phyloP scores from a whole-genome alignment of 73 alveolate species.

The Paramecium octaurelia region DNA sequence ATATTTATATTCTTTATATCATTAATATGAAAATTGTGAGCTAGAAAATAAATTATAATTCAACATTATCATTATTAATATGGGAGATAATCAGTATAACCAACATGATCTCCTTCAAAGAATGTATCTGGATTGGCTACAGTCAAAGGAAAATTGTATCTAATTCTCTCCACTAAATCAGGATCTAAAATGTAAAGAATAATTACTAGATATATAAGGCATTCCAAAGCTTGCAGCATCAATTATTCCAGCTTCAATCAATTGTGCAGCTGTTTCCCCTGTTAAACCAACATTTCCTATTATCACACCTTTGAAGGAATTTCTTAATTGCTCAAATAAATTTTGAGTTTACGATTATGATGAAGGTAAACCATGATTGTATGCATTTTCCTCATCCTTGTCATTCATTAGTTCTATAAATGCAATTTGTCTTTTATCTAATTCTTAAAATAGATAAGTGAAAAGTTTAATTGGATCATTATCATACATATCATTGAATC shows the following conservation, averaged over 20 bases:
- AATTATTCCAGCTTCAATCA: neutral
- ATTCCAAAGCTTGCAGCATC: slow-evolving; percentile 47
- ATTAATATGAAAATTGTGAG: neutral
- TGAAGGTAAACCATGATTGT: neutral
- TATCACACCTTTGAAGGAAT: neutral
- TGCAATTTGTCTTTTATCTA: slow-evolving; percentile 59
- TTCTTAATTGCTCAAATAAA: neutral
- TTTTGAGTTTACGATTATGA: neutral
- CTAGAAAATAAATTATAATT: neutral
- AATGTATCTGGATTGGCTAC: neutral
- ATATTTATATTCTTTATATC: neutral
- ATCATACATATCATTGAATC: slow-evolving; percentile 64
- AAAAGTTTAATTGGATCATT: slow-evolving; percentile 62
- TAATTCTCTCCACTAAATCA: slow-evolving; percentile 29
- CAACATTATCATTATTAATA: neutral
- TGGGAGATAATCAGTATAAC: slow-evolving; percentile 52
- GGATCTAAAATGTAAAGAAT: slow-evolving; percentile 1
- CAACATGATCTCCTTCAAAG: slow-evolving; percentile 44
- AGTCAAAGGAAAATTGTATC: neutral
- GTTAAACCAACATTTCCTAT: slow-evolving; percentile 38
- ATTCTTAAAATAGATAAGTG: slow-evolving; percentile 50
- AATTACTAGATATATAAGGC: neutral
- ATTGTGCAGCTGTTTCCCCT: slow-evolving; percentile 2
- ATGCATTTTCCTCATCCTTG: neutral
- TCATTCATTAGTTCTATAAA: slow-evolving; percentile 55